Percentiles rank a stretch among this genome's conserved stretches.
Conservation (phyloP, 306 rosid genomes). For the Cotoneaster glaucophyllus region DNA sequence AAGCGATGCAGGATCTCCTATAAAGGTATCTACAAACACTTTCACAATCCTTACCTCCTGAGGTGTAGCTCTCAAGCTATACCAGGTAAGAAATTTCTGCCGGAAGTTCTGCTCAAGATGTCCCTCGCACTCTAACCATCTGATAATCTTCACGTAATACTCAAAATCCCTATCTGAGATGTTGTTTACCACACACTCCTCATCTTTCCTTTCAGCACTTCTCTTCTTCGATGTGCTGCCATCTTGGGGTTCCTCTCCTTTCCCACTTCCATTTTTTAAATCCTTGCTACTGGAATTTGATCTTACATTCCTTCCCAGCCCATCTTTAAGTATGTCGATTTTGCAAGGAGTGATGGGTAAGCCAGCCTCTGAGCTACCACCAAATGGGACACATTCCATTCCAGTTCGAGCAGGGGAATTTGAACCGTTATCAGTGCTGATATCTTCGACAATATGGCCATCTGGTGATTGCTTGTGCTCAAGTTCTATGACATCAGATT, state of each 20-base stretch:
- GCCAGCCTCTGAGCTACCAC: conserved; percentile 51
- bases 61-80: conserved; percentile 73
- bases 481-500: conserved; percentile 35
- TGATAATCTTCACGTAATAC: conserved; percentile 80
- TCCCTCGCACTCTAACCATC: conserved; percentile 91
- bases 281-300: conserved; percentile 60
- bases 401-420: conserved; percentile 52
- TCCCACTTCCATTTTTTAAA: conserved; percentile 49
- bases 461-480: conserved; percentile 43
- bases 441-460: conserved; percentile 52
- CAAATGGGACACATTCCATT: conserved; percentile 50
- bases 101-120: conserved; percentile 89
- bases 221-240: conserved; percentile 76
- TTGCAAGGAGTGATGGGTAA: conserved; percentile 84
- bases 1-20: conserved; percentile 76
- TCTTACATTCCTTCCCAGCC: conserved; percentile 55
- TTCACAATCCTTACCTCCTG: conserved; percentile 79
- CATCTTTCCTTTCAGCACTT: conserved; percentile 48
- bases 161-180: conserved; percentile 56
- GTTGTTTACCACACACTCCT: conserved; percentile 37
- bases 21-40: conserved; percentile 66
- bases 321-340: conserved; percentile 62
- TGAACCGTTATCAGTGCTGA: conserved; percentile 49
- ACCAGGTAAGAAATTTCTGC: conserved; percentile 96
- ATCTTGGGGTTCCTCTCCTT: conserved; percentile 60